Evolutionary conservation across 345 rosid species (phyloP).

Genomic region (Conringia planisiliqua): DNA sequence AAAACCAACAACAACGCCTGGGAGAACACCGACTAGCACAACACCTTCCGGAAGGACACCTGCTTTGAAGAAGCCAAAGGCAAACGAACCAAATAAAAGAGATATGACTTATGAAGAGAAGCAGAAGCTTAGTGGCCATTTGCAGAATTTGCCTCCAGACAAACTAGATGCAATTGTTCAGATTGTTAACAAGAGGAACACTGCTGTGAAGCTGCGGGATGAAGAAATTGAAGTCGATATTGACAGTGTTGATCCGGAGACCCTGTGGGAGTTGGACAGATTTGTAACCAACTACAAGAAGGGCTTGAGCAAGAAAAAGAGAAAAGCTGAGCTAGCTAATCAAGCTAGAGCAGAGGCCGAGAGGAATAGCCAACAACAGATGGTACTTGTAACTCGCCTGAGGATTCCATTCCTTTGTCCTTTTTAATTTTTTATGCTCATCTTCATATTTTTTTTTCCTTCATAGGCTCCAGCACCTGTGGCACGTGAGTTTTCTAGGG

Average conservation of each 20-base stretch:
- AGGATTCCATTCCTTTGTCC: not conserved
- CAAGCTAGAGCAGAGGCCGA: slow-evolving; percentile 75
- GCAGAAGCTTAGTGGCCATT: slow-evolving; percentile 89
- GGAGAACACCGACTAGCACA: slow-evolving; percentile 47
- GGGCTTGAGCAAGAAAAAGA: slow-evolving; percentile 92
- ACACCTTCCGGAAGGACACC: slow-evolving; percentile 87
- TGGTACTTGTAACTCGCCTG: slow-evolving; percentile 41
- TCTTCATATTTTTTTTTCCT: not conserved
- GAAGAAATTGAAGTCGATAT: slow-evolving; percentile 98
- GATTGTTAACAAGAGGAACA: slow-evolving; percentile 88
- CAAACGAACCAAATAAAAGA: slow-evolving; percentile 90
- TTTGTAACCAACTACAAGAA: slow-evolving; percentile 93
- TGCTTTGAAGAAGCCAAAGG: slow-evolving; percentile 91
- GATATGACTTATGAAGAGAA: slow-evolving; percentile 99
- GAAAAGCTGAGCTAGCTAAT: slow-evolving; percentile 87
- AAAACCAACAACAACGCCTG: slow-evolving; percentile 49
- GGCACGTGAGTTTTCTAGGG: slow-evolving; percentile 48
- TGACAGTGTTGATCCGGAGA: slow-evolving; percentile 94
- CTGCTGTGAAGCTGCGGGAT: slow-evolving; percentile 71
- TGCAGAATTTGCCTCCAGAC: slow-evolving; percentile 87
- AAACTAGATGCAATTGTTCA: slow-evolving; percentile 92
- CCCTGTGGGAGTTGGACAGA: slow-evolving; percentile 98
- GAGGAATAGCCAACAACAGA: slow-evolving; percentile 52
- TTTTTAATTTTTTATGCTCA: not conserved
- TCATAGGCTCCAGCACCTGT: slow-evolving; percentile 47